Evolutionary conservation across 2,329 filamentous ascomycete species (phyloP).

Genomic region (Fusarium lyarnte): DNA sequence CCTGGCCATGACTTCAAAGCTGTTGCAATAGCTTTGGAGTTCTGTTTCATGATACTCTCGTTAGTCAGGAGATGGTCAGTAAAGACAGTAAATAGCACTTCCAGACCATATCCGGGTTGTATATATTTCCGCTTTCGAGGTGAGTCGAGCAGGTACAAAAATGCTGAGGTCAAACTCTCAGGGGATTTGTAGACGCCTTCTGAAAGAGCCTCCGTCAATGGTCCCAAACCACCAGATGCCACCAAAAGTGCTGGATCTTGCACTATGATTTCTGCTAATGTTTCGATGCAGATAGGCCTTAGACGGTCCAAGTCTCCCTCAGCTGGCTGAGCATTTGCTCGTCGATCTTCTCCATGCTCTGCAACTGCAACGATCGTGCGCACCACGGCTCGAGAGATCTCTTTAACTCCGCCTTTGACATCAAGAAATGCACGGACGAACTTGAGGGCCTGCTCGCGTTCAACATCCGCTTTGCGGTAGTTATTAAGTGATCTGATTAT

Average conservation of each 20-base stretch:
- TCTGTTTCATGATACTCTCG: constrained; percentile 77
- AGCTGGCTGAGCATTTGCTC: constrained; percentile 73
- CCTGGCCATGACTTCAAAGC: constrained; percentile 95
- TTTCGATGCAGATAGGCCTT: constrained; percentile 90
- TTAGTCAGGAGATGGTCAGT: constrained; percentile 79
- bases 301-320: constrained; percentile 87
- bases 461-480: constrained; percentile 95
- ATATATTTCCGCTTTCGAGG: constrained; percentile 83
- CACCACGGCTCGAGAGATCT: constrained; percentile 87
- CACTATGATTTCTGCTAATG: constrained; percentile 89
- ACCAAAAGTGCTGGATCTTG: constrained; percentile 84
- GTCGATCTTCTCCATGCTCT: constrained; percentile 84
- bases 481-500: constrained; percentile 80
- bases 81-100: constrained; percentile 89
- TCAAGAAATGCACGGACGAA: constrained; percentile 95
- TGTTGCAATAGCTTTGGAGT: constrained; percentile 90
- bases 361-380: constrained; percentile 91
- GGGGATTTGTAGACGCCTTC: constrained; percentile 94
- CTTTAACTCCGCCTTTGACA: constrained; percentile 89
- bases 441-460: constrained; percentile 95
- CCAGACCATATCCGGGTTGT: constrained; percentile 88
- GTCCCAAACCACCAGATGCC: constrained; percentile 83
- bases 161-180: constrained; percentile 86
- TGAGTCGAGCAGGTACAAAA: constrained; percentile 88
- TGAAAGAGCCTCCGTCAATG: constrained; percentile 89